Conservation (phyloP, 1,139 yeast species). For the Candida albicans region DNA sequence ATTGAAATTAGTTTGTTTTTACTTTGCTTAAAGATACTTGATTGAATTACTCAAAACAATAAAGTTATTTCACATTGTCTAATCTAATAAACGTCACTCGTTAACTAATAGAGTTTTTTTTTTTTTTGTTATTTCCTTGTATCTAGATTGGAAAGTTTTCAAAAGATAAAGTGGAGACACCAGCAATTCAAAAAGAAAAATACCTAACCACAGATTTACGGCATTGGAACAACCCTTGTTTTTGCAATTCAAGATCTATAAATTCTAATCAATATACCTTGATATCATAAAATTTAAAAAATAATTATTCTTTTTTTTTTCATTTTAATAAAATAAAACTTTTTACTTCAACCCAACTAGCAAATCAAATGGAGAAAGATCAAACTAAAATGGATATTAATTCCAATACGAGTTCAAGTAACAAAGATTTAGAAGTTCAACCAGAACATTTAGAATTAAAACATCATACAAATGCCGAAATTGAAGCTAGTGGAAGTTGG, state of each 20-base stretch:
- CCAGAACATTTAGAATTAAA: slow-evolving; percentile 26
- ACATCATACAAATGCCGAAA: slow-evolving; percentile 29
- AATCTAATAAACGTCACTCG: background rate
- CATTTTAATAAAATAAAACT: background rate
- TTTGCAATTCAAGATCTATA: background rate
- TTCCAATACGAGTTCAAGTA: slow-evolving; percentile 5
- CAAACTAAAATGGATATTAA: background rate
- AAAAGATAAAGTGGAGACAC: background rate
- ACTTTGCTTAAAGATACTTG: background rate
- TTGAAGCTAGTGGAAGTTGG: slow-evolving; percentile 39
- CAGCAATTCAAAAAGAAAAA: background rate
- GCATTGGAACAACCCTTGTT: background rate
- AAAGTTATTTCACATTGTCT: too few species aligned
- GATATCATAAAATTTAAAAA: background rate
- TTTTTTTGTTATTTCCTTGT: background rate
- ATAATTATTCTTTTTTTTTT: background rate
- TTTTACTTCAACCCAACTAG: background rate
- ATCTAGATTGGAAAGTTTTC: background rate
- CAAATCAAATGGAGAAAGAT: background rate
- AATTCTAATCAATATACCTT: background rate
- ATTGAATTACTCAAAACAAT: too few species aligned
- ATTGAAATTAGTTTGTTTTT: background rate
- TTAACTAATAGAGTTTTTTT: background rate
- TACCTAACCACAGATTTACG: too few species aligned
- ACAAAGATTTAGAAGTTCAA: slow-evolving; percentile 14